Evolutionary conservation across 2,329 filamentous ascomycete species (phyloP).

Genomic region (Metarhizium humberi): DNA sequence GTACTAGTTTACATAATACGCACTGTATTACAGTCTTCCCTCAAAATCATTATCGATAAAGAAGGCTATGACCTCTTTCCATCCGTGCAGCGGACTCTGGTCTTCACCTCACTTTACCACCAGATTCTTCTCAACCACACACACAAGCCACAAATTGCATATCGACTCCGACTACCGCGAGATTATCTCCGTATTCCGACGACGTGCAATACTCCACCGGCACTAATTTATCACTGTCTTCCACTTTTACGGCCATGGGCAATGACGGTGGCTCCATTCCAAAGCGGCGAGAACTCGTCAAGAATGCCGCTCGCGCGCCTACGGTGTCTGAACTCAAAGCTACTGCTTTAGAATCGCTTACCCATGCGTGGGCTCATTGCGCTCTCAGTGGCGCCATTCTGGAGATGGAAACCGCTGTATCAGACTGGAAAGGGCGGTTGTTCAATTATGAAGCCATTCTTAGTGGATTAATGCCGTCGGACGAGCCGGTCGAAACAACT

Average conservation of each 20-base stretch:
- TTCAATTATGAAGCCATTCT: conserved; percentile 95
- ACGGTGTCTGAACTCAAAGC: conserved; percentile 85
- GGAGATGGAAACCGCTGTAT: conserved; percentile 62
- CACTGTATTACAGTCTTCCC: neutral
- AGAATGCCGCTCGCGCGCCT: conserved; percentile 75
- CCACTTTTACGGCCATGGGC: conserved; percentile 53
- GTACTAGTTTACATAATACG: neutral
- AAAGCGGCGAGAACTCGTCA: conserved; percentile 90
- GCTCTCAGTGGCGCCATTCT: conserved; percentile 75
- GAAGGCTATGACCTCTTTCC: neutral
- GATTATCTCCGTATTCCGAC: neutral
- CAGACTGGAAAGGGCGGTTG: conserved; percentile 72
- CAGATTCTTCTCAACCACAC: neutral
- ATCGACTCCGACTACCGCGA: neutral
- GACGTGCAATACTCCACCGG: neutral
- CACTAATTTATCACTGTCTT: neutral
- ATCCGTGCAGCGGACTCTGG: neutral
- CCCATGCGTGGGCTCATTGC: conserved; percentile 80
- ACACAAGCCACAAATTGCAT: neutral
- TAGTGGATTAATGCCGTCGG: conserved; percentile 44
- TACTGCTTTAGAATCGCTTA: conserved; percentile 72
- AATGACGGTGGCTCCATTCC: conserved; percentile 98
- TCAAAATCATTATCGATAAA: neutral
- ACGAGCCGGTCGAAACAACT: conserved; percentile 43
- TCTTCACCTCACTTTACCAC: neutral